Base-by-base conservation (phyloP, 2,329 filamentous ascomycete genomes). In the Microthyrium microscopicum region DNA sequence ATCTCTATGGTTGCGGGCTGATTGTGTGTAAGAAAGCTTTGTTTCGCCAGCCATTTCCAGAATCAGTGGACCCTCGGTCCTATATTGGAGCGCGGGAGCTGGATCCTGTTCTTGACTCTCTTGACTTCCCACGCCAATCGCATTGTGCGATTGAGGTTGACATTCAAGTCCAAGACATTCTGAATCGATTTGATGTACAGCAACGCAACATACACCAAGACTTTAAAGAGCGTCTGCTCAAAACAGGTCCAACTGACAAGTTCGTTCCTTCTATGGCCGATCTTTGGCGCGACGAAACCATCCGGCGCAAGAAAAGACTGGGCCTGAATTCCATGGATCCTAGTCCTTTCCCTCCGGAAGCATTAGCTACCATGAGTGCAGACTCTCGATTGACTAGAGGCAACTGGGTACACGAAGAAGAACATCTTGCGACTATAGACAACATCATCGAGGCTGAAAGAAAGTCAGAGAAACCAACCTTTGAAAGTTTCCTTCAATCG, bases 251-350 rank as follows among this genome's bases (percentile, higher is more conserved):
- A 1, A 73, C 81, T 41, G 62, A 85, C 48, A 93, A 91, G 48
- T 64, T 93, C 8, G 85, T 98, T 4, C 75, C 82, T 47, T 98
- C 89, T 41, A 87, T 98, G 80, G 84, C 83, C 35, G 79, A 81
- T 1, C 57, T 98, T 3, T 98, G 89, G 89, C 75, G 74, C 49
- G 83, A 93, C 44, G 89, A 95, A 53, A 82, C 77, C 0, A 73
- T 73, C 38, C 70, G 85, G 28, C 70, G 85, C 20, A 87, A 80
- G 52, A 64, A 68, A 30, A 70, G 69, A 29, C 76, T 87, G 68
- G 68, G 72, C 2, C 61, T 77, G 29, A n/a, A n/a, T n/a, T 57
- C 57, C 8, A 13, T 18, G 5, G 63, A 72, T 41, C 65, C 72
- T 20, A 87, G 70, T 40, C 80, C 83, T 0, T 93, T 93, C 42